Conservation (phyloP, 2,329 filamentous ascomycete genomes). For the Trichoderma semiorbis region DNA sequence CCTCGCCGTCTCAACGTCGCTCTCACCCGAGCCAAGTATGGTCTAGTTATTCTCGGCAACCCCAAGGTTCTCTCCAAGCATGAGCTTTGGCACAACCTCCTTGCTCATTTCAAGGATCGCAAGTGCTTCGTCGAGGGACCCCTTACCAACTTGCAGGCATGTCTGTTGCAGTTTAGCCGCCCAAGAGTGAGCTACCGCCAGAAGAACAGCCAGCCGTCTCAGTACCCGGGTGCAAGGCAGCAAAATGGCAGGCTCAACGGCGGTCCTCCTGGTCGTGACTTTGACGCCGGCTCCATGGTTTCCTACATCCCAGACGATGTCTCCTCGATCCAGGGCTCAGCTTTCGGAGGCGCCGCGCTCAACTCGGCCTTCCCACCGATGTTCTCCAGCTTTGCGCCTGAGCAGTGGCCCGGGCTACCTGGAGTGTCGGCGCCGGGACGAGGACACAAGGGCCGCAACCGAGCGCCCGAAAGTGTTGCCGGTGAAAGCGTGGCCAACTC, state of each 20-base stretch:
- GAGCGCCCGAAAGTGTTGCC: constrained; percentile 73
- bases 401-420: constrained; percentile 81
- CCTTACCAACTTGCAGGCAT: constrained; percentile 91
- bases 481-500: constrained; percentile 91
- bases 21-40: constrained; percentile 93
- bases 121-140: constrained; percentile 96
- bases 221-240: constrained; percentile 48
- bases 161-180: constrained; percentile 88
- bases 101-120: constrained; percentile 94
- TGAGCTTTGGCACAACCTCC: constrained; percentile 92
- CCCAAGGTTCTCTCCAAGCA: constrained; percentile 97
- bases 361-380: constrained; percentile 77
- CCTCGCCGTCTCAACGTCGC: constrained; percentile 96
- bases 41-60: constrained; percentile 93
- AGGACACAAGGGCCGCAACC: constrained; percentile 63
- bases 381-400: constrained; percentile 87
- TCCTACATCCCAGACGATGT: constrained; percentile 97
- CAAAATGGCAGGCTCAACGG: constrained; percentile 41
- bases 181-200: constrained; percentile 92
- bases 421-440: constrained; percentile 61
- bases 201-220: constrained; percentile 71
- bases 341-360: constrained; percentile 80
- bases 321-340: constrained; percentile 90
- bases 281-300: constrained; percentile 82
- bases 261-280: constrained; percentile 47